phyloP scores from a whole-genome alignment of 2,329 filamentous ascomycete species.

The Colletotrichum sp. region DNA sequence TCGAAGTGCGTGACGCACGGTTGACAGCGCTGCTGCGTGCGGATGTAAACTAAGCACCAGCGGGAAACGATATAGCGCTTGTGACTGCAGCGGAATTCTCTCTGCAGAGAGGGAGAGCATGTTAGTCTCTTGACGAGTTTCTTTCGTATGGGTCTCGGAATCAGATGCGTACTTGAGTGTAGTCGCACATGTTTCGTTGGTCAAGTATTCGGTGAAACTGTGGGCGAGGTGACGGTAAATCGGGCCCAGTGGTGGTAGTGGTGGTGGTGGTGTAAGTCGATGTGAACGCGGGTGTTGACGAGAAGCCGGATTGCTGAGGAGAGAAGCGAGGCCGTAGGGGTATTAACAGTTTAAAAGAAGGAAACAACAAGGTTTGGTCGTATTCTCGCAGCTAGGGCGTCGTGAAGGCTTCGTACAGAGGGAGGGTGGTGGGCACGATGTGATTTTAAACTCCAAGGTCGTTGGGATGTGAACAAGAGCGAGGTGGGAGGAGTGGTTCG shows the following conservation, averaged over 20 bases:
- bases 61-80: slow-evolving; percentile 52
- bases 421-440: not conserved
- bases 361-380: not conserved
- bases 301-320: not conserved
- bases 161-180: slow-evolving; percentile 46
- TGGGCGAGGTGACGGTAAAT: not conserved
- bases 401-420: not conserved
- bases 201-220: not conserved
- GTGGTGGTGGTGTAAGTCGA: not conserved
- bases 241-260: not conserved
- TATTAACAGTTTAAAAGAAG: not conserved
- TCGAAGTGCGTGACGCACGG: slow-evolving; percentile 50
- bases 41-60: slow-evolving; percentile 51
- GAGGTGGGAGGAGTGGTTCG: not conserved
- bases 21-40: slow-evolving; percentile 47
- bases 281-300: not conserved
- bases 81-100: slow-evolving; percentile 57
- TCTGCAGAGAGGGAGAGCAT: slow-evolving; percentile 34
- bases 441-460: slow-evolving; percentile 3
- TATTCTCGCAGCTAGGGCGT: not conserved
- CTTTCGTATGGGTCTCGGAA: not conserved
- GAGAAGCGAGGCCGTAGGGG: not conserved
- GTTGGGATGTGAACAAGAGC: not conserved
- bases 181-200: slow-evolving; percentile 51
- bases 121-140: not conserved